Base-by-base conservation (phyloP, 2,329 filamentous ascomycete species). In the Ustilaginoidea virens region DNA sequence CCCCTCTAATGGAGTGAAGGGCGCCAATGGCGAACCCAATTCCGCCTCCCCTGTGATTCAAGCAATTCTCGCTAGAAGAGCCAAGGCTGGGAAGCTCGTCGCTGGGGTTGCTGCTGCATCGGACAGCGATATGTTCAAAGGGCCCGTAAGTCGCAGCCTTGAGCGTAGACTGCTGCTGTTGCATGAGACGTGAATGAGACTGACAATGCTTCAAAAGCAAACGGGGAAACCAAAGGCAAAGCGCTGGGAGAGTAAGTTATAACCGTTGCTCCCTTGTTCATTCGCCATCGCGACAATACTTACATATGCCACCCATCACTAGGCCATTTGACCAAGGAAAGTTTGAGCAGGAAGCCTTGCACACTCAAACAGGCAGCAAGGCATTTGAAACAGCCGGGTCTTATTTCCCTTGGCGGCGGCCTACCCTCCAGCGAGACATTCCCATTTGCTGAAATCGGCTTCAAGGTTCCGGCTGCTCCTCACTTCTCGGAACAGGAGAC, bases 341-440 rank as follows among this genome's bases (percentile, higher is more conserved):
- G 69, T 36, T 61, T 63, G 33, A 49, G 65, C 13, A 60, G 72
- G 29, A 52, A 70, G 51, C 74, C 66, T 19, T 81, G 69, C 38
- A 76, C 75, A n/a, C 61, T 96, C 35, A 96, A 96, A 55, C 65
- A 68, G 35, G 85, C 86, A 5, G 86, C 86, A 25, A 69, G 68
- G 32, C 78, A 75, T 48, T 68, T 96, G 30, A 79, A 78, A 46
- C 81, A 66, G 22, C 82, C 85, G 1, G 85, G 80, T 11, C 57
- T 94, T 34, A 90, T 98, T 47, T 93, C 85, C 2, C 74, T 98
- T 2, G 90, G 90, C 31, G 90, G 90, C 29, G 90, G 90, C 4
- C 33, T 98, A 13, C 90, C 90, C 4, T 86, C 82, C 10, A 71
- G 80, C 35, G 76, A 87, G 49, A 82, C 92, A 55, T 98, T 98